Evolutionary conservation across 2,329 filamentous ascomycete genomes (phyloP).

Genomic region (Xylariales sp.): DNA sequence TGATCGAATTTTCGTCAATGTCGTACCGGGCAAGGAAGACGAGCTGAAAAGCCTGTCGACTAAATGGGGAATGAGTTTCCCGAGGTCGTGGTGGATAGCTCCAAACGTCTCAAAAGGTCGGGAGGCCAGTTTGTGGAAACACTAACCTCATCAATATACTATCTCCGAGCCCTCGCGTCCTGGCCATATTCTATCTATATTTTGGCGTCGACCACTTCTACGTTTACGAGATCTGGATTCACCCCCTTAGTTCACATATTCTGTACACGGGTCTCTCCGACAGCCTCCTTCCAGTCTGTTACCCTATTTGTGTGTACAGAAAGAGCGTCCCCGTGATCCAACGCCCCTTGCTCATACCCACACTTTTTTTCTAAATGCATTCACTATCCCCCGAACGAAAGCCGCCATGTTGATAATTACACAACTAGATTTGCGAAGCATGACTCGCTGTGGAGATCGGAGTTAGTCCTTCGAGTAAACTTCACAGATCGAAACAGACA

Average conservation of each 20-base stretch:
- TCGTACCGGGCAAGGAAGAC: conserved; percentile 52
- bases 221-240: not conserved
- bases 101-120: conserved; percentile 29
- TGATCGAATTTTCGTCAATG: conserved; percentile 53
- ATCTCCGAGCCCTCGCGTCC: not conserved
- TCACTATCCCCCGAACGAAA: not conserved
- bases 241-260: not conserved
- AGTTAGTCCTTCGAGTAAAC: too few species aligned
- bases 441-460: too few species aligned
- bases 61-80: conserved; percentile 55
- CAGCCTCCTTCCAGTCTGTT: not conserved
- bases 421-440: too few species aligned
- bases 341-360: too few species aligned
- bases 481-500: too few species aligned
- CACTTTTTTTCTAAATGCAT: not conserved
- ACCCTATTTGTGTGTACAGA: not conserved
- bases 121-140: conserved; percentile 22
- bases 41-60: conserved; percentile 50
- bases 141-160: conserved; percentile 7
- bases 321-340: not conserved
- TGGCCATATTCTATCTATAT: not conserved
- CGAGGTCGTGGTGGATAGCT: conserved; percentile 51
- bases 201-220: not conserved
- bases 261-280: not conserved
- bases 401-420: too few species aligned